A percentile compares a stretch with the other conserved stretches of the same genome.
Conservation (phyloP, 2,329 filamentous ascomycete species). For the Ophiocordyceps polyrhachis-furcata region DNA sequence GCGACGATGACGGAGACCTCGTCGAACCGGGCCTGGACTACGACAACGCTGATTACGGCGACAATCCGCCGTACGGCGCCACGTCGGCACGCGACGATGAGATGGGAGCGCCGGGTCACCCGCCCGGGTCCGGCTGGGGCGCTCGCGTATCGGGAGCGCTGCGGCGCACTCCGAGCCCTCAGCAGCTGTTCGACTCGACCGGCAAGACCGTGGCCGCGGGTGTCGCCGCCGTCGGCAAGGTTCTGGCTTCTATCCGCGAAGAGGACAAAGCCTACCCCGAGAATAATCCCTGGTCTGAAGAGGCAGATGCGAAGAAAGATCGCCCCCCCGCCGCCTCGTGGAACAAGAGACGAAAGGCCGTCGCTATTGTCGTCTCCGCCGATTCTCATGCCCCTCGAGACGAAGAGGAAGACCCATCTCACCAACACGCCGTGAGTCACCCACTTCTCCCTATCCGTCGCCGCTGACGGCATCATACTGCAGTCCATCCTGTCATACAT, state of each 20-base stretch:
- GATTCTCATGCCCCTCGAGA: slow-evolving; percentile 42
- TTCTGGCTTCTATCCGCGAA: slow-evolving; percentile 65
- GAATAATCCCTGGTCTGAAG: slow-evolving; percentile 80
- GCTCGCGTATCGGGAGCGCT: slow-evolving; percentile 65
- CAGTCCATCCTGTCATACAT: slow-evolving; percentile 81
- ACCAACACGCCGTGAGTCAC: slow-evolving; percentile 63
- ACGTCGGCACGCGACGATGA: slow-evolving; percentile 7
- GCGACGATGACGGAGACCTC: slow-evolving; percentile 53
- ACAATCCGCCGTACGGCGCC: slow-evolving; percentile 29
- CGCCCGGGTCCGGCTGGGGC: slow-evolving; percentile 39
- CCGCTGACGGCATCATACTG: slow-evolving; percentile 6
- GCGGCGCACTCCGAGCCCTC: slow-evolving; percentile 65
- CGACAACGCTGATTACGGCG: slow-evolving; percentile 30
- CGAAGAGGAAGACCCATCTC: slow-evolving; percentile 35
- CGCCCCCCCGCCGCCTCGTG: slow-evolving; percentile 16
- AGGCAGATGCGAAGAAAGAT: slow-evolving; percentile 51
- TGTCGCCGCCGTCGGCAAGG: slow-evolving; percentile 66
- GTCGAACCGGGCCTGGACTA: slow-evolving; percentile 30
- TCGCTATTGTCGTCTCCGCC: slow-evolving; percentile 78
- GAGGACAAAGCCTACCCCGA: slow-evolving; percentile 72
- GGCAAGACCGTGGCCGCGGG: slow-evolving; percentile 66
- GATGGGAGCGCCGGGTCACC: slow-evolving; percentile 23
- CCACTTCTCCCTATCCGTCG: neutral
- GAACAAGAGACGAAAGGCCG: slow-evolving; percentile 46
- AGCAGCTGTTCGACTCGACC: slow-evolving; percentile 73